Conservation (phyloP, 2,329 filamentous ascomycete genomes). For the Dissoconium aciculare region DNA sequence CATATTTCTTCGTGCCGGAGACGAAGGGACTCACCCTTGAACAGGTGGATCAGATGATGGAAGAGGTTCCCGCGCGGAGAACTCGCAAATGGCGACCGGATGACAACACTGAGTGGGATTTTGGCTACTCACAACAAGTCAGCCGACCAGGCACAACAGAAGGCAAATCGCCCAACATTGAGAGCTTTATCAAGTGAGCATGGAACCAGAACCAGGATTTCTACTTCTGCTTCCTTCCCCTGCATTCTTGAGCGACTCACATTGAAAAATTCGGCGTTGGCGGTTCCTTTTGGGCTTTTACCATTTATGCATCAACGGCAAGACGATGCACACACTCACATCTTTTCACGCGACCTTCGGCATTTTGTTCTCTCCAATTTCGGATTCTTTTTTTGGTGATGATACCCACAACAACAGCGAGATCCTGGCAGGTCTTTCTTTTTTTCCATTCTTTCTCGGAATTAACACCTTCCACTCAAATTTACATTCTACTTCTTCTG, state of each 20-base stretch:
- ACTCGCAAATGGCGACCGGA: slow-evolving; percentile 20
- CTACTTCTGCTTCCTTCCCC: not conserved
- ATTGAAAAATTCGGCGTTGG: slow-evolving; percentile 1
- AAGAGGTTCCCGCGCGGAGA: slow-evolving; percentile 32
- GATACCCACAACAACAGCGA: too few species aligned
- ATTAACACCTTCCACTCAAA: too few species aligned
- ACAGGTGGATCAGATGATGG: slow-evolving; percentile 29
- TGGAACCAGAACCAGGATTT: not conserved
- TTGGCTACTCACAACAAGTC: slow-evolving; percentile 3
- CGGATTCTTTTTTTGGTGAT: too few species aligned
- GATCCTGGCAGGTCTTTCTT: too few species aligned
- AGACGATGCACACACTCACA: too few species aligned
- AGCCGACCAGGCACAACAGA: slow-evolving; percentile 3
- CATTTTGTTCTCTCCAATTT: too few species aligned
- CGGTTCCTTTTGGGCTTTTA: too few species aligned
- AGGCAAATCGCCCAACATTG: slow-evolving; percentile 4
- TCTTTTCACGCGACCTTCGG: too few species aligned
- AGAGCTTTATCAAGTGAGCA: slow-evolving; percentile 10
- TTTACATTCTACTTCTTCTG: too few species aligned
- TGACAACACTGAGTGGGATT: slow-evolving; percentile 19
- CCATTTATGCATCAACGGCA: too few species aligned
- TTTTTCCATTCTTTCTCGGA: too few species aligned
- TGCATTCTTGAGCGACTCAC: too few species aligned
- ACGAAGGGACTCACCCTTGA: slow-evolving; percentile 28
- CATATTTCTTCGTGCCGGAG: slow-evolving; percentile 27